Evolutionary conservation across 2,329 filamentous ascomycete genomes (phyloP), one percentile per base, ranked within the genome.

Genomic region (Penicillium paneum): DNA sequence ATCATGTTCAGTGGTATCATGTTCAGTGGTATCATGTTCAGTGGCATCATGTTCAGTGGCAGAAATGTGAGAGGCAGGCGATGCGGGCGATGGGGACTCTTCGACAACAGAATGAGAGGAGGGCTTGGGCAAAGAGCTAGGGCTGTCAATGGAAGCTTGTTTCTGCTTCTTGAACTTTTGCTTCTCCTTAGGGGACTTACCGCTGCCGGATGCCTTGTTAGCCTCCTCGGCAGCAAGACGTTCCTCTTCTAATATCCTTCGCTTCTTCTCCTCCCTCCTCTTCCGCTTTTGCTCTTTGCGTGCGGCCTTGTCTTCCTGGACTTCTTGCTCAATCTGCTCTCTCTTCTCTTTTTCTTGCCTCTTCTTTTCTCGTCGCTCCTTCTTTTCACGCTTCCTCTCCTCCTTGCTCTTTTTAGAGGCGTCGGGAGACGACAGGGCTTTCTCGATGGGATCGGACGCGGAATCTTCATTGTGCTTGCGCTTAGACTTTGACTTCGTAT

Each of bases 381-480:
- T 60, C 43, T 43, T 60, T 35, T 55, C 52, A 12, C 38, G 54
- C 43, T 49, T 53, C 19, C 41, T 39, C 15, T 53, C 53, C 28
- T 43, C 43, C 19, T 40, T 15, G 3, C 36, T 41, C 6, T 52
- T 35, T 32, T 49, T 36, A 12, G 40, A 6, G 17, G 26, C 21
- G 12, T 21, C 34, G 2, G 38, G 41, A 13, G 49, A 52, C 5
- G 39, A 44, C 3, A 12, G 38, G n/a, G 12, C 8, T 36, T 50
- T 31, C 11, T 28, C 21, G 10, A 29, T 7, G 6, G 24, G 19
- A 6, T 10, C 17, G 17, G 44, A 57, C 3, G 26, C n/a, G 13
- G 32, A 8, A 4, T 39, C 35, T 17, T 52, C 49, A 12, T 29
- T 12, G 28, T 17, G 29, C 21, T 48, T 52, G 19, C 15, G 28